These are phyloP conservation scores for Lentinula aciculospora DNA, from an alignment of 768 basidiomycete species.

Conservation along the genomic window DNA sequence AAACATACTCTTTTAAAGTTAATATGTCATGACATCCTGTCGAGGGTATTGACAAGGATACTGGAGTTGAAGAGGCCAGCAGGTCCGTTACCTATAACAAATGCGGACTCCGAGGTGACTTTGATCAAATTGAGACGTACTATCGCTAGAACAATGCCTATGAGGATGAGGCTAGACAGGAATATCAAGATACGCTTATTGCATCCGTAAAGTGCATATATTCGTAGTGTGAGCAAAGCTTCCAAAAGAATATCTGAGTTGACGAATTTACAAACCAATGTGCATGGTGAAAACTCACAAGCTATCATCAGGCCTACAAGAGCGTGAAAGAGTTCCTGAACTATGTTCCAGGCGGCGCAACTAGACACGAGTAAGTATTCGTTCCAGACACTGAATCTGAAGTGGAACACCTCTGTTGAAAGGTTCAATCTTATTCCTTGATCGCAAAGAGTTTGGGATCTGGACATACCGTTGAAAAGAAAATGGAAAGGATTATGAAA, in stretches of 20 bases:
- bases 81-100: background rate
- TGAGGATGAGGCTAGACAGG: background rate
- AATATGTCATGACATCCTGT: background rate
- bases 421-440: background rate
- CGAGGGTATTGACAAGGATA: background rate
- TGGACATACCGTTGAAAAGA: constrained; percentile 12
- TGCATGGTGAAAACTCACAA: background rate
- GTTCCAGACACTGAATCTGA: background rate
- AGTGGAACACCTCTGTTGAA: background rate
- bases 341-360: background rate
- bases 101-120: background rate
- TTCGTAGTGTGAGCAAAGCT: constrained; percentile 5
- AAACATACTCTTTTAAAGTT: background rate
- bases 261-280: background rate
- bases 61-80: background rate
- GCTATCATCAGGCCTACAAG: background rate
- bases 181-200: background rate
- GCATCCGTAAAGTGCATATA: constrained; percentile 5
- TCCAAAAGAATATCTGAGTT: background rate
- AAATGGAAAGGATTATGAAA: constrained; percentile 22
- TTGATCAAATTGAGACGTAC: background rate
- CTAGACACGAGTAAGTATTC: background rate
- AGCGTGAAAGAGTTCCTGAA: constrained; percentile 6
- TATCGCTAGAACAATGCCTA: background rate
- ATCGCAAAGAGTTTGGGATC: background rate